A percentile compares a stretch with the other conserved stretches of the same genome.
Conservation (phyloP, 441 rosid species). For the Raphanus hybrid region DNA sequence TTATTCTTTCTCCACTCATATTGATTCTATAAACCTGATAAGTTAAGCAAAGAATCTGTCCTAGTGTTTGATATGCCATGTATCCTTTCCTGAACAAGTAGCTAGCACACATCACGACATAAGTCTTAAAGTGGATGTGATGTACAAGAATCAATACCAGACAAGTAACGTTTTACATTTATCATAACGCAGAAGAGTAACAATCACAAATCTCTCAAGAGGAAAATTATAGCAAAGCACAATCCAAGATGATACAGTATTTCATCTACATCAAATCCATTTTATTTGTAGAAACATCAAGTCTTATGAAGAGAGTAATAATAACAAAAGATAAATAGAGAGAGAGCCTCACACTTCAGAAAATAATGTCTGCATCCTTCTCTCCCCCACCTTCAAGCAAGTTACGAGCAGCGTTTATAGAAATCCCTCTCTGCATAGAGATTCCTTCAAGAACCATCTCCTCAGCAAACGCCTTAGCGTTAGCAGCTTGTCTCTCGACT, state of each 20-base stretch:
- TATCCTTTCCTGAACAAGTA: background rate
- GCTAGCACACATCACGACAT: background rate
- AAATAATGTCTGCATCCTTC: too few relatives aligned
- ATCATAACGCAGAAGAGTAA: slow-evolving; percentile 24
- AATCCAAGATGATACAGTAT: slow-evolving; percentile 42
- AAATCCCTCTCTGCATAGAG: slow-evolving; percentile 60
- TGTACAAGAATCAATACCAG: background rate
- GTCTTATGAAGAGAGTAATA: too few relatives aligned
- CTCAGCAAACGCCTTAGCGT: slow-evolving; percentile 65
- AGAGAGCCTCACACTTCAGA: too few relatives aligned
- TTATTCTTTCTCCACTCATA: slow-evolving; percentile 40
- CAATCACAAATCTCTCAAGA: slow-evolving; percentile 30
- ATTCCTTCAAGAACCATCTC: slow-evolving; percentile 62
- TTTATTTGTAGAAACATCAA: too few relatives aligned
- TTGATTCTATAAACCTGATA: slow-evolving; percentile 27
- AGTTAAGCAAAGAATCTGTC: slow-evolving; percentile 38
- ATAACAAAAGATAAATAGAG: too few relatives aligned
- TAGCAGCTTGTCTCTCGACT: slow-evolving; percentile 59
- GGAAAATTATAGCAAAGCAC: slow-evolving; percentile 25
- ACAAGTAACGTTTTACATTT: background rate
- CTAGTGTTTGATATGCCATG: slow-evolving; percentile 21
- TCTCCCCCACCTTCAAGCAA: too few relatives aligned
- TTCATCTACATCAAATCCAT: slow-evolving; percentile 35
- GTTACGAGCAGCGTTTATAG: slow-evolving; percentile 62
- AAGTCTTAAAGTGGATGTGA: background rate